A percentile compares a stretch with the other conserved stretches of the same genome.
Conservation (phyloP, 345 rosid genomes). For the Euphorbia pulcherrima region DNA sequence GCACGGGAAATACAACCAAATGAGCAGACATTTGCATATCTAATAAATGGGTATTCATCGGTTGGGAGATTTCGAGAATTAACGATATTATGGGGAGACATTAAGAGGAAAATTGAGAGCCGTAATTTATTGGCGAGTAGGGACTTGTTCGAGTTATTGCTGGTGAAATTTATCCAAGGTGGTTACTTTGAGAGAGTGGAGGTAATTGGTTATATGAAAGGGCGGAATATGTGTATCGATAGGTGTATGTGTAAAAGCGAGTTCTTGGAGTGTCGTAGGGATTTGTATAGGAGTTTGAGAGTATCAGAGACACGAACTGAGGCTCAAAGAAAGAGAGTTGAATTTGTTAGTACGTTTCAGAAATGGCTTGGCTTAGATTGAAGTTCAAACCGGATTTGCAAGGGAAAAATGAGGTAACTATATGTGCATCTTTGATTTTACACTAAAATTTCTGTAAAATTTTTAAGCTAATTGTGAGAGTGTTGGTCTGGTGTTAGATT, state of each 20-base stretch:
- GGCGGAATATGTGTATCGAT: constrained; percentile 44
- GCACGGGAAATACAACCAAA: constrained; percentile 47
- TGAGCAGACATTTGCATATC: constrained; percentile 52
- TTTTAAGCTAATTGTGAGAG: too few relatives aligned
- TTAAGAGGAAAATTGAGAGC: constrained; percentile 49
- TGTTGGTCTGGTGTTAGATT: too few relatives aligned
- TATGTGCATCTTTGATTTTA: neutral
- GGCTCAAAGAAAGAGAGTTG: constrained; percentile 63
- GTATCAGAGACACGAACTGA: constrained; percentile 52
- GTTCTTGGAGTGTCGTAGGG: constrained; percentile 66
- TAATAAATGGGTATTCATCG: constrained; percentile 53
- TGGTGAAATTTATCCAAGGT: constrained; percentile 66
- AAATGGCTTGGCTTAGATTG: constrained; percentile 50
- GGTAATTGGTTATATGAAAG: constrained; percentile 53
- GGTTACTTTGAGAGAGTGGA: constrained; percentile 96
- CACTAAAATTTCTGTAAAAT: too few relatives aligned
- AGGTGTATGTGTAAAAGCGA: constrained; percentile 54
- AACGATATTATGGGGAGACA: constrained; percentile 81
- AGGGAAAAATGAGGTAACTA: neutral
- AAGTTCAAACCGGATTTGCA: constrained; percentile 6
- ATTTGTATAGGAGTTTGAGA: constrained; percentile 59
- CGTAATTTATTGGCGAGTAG: constrained; percentile 36
- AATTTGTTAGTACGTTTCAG: constrained; percentile 53
- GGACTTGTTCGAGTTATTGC: constrained; percentile 66
- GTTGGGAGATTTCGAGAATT: constrained; percentile 59